These are phyloP conservation scores for Helotiales sp. DNA, from an alignment of 2,329 filamentous ascomycete genomes.

Conservation along the genomic window DNA sequence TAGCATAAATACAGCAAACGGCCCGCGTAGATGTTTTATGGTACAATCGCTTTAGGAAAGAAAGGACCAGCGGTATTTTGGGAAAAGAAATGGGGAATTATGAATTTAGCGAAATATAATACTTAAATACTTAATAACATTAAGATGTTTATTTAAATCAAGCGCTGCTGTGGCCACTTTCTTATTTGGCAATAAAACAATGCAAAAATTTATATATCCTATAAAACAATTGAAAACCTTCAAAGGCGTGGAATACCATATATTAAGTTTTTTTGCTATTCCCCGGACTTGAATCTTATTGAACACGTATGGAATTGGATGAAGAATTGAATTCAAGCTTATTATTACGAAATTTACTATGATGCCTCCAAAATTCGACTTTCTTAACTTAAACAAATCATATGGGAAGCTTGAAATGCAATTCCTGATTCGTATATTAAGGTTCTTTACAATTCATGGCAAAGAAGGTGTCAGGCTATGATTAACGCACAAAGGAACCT, in stretches of 20 bases:
- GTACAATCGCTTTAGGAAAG: constrained; percentile 5
- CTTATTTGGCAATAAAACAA: constrained; percentile 22
- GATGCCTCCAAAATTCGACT: constrained; percentile 1
- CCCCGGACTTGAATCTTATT: constrained; percentile 24
- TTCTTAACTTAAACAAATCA: background rate
- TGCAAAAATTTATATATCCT: constrained; percentile 1
- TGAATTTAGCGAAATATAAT: constrained; percentile 20
- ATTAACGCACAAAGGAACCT: no score
- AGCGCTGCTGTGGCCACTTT: no score
- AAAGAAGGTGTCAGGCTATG: no score
- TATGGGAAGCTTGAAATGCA: no score
- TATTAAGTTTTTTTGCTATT: constrained; percentile 19
- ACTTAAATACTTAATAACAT: background rate
- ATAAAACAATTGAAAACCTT: constrained; percentile 5
- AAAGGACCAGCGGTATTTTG: constrained; percentile 14
- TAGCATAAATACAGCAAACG: constrained; percentile 18
- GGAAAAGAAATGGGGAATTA: constrained; percentile 20
- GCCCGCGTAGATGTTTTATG: constrained; percentile 15
- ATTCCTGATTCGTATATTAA: no score
- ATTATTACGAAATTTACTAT: constrained; percentile 16
- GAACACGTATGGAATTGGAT: constrained; percentile 26
- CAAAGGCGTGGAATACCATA: background rate
- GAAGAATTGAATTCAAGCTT: constrained; percentile 20
- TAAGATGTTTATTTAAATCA: background rate
- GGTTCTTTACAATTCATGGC: no score